These are phyloP conservation scores for Saccharum spontaneum DNA, from an alignment of 176 grass and related monocot genomes.

Conservation along the genomic window DNA sequence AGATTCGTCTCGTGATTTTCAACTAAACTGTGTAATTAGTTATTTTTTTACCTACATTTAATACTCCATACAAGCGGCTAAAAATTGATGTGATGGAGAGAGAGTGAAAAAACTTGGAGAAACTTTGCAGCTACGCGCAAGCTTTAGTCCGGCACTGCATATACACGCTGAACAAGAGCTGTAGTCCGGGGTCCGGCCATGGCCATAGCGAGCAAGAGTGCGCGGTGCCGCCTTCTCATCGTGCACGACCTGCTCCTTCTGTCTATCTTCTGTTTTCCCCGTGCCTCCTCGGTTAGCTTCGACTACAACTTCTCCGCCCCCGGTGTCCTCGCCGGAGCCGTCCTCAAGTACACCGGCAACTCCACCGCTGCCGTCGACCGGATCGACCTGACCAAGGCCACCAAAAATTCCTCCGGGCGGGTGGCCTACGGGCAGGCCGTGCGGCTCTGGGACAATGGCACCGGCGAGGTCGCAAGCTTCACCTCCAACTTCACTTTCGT, in stretches of 20 bases:
- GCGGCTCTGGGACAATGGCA: neutral
- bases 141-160: no score
- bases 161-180: no score
- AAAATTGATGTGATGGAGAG: no score
- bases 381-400: conserved; percentile 6
- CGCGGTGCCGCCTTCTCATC: neutral
- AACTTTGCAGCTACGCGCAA: no score
- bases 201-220: neutral
- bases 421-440: conserved; percentile 1
- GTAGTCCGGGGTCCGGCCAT: no score
- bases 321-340: neutral
- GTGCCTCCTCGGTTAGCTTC: conserved; percentile 22
- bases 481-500: conserved; percentile 27
- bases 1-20: no score
- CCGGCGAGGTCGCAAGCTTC: conserved; percentile 26
- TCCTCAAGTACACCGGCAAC: conserved; percentile 15
- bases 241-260: neutral
- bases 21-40: no score
- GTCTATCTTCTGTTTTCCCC: neutral
- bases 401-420: neutral
- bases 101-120: no score
- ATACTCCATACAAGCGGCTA: no score
- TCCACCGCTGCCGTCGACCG: neutral
- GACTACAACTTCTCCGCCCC: conserved; percentile 22
- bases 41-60: no score